phyloP scores from a whole-genome alignment of 2,329 filamentous ascomycete species.

The Hypoxylon sp. region DNA sequence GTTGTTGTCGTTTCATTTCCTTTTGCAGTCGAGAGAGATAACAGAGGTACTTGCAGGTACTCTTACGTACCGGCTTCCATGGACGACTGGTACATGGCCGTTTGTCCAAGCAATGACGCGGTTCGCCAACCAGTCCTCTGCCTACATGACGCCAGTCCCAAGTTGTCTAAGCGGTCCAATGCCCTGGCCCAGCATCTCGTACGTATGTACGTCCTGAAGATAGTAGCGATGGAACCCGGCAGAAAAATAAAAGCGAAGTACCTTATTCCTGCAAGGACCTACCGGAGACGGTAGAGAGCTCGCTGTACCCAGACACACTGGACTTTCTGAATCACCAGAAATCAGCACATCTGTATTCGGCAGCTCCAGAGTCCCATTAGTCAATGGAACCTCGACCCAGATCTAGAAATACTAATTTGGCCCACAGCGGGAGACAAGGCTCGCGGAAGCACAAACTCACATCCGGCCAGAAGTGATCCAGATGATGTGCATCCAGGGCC shows the following conservation, averaged over 20 bases:
- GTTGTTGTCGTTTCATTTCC: constrained; percentile 40
- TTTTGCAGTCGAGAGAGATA: constrained; percentile 41
- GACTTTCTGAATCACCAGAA: constrained; percentile 29
- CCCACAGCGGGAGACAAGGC: constrained; percentile 58
- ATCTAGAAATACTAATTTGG: constrained; percentile 55
- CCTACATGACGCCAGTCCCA: constrained; percentile 44
- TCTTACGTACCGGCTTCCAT: constrained; percentile 34
- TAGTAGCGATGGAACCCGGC: constrained; percentile 36
- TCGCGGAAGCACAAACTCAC: constrained; percentile 58
- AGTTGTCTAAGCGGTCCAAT: constrained; percentile 38
- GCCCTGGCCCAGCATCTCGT: constrained; percentile 31
- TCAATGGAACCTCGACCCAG: constrained; percentile 55
- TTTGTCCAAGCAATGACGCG: constrained; percentile 35
- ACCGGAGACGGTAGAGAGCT: constrained; percentile 38
- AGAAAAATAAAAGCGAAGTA: constrained; percentile 15
- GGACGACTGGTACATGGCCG: constrained; percentile 31
- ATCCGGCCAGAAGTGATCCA: constrained; percentile 58
- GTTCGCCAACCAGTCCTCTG: constrained; percentile 36
- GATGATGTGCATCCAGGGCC: constrained; percentile 58
- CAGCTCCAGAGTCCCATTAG: constrained; percentile 50
- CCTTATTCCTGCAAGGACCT: constrained; percentile 37
- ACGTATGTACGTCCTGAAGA: constrained; percentile 31
- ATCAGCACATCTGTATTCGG: constrained; percentile 48
- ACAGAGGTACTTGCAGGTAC: constrained; percentile 45
- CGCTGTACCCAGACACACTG: constrained; percentile 14